Percentiles rank a stretch among this genome's conserved stretches.
Evolutionary conservation across 1,284 basidiomycete species (phyloP).

Genomic region (Puccinia brachypodii): DNA sequence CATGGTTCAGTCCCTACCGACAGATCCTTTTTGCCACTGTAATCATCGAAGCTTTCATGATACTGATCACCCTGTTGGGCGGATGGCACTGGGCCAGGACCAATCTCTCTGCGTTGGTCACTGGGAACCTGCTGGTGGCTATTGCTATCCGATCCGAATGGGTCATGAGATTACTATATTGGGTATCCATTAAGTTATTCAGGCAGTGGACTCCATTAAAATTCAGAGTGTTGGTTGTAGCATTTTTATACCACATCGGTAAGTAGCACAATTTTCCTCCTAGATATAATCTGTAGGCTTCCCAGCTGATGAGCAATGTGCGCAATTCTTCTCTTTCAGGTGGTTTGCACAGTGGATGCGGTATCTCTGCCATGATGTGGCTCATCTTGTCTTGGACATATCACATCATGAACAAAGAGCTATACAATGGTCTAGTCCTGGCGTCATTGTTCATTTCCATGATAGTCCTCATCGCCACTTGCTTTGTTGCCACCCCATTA

Average conservation of each 20-base stretch:
- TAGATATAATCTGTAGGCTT: neutral
- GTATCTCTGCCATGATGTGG: slow-evolving; percentile 65
- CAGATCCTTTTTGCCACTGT: slow-evolving; percentile 68
- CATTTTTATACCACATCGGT: slow-evolving; percentile 48
- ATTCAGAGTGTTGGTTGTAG: slow-evolving; percentile 35
- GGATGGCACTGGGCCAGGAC: slow-evolving; percentile 66
- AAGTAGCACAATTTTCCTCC: neutral
- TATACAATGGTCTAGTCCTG: slow-evolving; percentile 64
- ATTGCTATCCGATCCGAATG: slow-evolving; percentile 66
- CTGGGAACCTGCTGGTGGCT: slow-evolving; percentile 65
- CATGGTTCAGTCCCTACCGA: slow-evolving; percentile 60
- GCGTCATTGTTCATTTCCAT: slow-evolving; percentile 66
- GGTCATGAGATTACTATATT: slow-evolving; percentile 66
- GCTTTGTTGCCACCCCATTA: slow-evolving; percentile 69
- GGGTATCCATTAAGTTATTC: slow-evolving; percentile 57
- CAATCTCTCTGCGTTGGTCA: slow-evolving; percentile 66
- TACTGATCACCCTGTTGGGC: slow-evolving; percentile 66
- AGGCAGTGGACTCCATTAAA: slow-evolving; percentile 30
- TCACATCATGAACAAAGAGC: slow-evolving; percentile 65
- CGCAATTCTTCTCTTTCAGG: slow-evolving; percentile 57
- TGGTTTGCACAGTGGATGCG: slow-evolving; percentile 73
- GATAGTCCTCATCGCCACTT: slow-evolving; percentile 63
- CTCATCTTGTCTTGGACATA: slow-evolving; percentile 60
- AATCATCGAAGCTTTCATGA: slow-evolving; percentile 65
- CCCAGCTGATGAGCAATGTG: neutral